Evolutionary conservation across 805 yeast species (phyloP), one percentile per base, ranked within the genome.

Genomic region (Nakazawaea holstii): DNA sequence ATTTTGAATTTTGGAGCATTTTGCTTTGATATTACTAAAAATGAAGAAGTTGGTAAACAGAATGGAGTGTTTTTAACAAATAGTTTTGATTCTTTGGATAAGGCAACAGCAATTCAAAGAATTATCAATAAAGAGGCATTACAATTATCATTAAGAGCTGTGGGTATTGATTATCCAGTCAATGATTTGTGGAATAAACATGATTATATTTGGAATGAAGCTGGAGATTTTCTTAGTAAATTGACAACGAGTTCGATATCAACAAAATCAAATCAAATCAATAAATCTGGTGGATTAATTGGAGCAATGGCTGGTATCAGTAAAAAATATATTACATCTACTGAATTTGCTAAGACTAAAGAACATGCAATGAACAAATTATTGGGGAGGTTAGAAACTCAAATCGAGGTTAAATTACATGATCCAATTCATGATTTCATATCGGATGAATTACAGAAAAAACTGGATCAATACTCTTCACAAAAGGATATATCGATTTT

Each of bases 371-470:
- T 73, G 58, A 67, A 76, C 43, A 76, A 74, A 54, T 59, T 79
- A 27, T 55, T 79, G 15, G 82, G 82, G 4, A 61, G 78, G 43
- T 54, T 68, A 32, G 72, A 70, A 40, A 74, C 69, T 43, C 81
- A 76, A 54, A 61, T 64, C 8, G 63, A 63, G 24, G 70, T 78
- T 9, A 65, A 60, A 6, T 58, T 78, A 6, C 68, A 67, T 52
- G 79, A 77, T 54, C 83, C 83, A 1, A 69, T 78, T 31, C 82
- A 78, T 58, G 79, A 76, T 49, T 76, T 69, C 57, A 73, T 78
- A 14, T 59, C 65, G 8, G 58, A 59, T 26, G 77, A 74, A 49
- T 56, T 78, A 29, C 63, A 62, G 10, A 68, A 66, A 46, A 58
- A 72, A 20, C 51, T 72, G 3, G 56, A 58, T 30, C 73, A 72